phyloP scores from a whole-genome alignment of 768 basidiomycete species.

The Lyophyllum decastes region DNA sequence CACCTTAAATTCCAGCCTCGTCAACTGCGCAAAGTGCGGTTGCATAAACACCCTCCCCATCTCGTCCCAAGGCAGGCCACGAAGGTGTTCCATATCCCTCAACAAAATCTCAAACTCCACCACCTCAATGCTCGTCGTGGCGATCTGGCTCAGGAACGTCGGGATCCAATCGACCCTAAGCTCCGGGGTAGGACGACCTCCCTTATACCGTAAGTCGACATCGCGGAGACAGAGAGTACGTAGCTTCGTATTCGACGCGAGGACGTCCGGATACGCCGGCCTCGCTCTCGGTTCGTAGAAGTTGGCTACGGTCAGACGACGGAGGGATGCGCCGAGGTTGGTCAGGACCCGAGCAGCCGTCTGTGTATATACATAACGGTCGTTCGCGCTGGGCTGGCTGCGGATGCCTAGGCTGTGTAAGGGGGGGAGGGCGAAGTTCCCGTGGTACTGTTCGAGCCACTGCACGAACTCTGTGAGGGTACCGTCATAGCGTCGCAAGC shows the following conservation, averaged over 20 bases:
- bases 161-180: background rate
- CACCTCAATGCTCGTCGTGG: background rate
- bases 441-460: background rate
- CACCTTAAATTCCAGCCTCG: background rate
- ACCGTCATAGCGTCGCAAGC: background rate
- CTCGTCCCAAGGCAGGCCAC: background rate
- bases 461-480: background rate
- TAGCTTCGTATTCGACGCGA: background rate
- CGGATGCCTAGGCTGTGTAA: background rate
- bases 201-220: background rate
- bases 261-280: background rate
- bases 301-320: background rate
- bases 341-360: background rate
- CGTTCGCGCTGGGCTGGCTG: background rate
- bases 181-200: background rate
- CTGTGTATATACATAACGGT: background rate
- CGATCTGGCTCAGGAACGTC: background rate
- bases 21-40: background rate
- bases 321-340: background rate
- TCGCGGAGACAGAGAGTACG: background rate
- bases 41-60: background rate
- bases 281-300: background rate
- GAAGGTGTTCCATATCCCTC: background rate
- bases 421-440: background rate
- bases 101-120: background rate